phyloP scores from a whole-genome alignment of 2,329 filamentous ascomycete genomes.

The Diaporthe eres region DNA sequence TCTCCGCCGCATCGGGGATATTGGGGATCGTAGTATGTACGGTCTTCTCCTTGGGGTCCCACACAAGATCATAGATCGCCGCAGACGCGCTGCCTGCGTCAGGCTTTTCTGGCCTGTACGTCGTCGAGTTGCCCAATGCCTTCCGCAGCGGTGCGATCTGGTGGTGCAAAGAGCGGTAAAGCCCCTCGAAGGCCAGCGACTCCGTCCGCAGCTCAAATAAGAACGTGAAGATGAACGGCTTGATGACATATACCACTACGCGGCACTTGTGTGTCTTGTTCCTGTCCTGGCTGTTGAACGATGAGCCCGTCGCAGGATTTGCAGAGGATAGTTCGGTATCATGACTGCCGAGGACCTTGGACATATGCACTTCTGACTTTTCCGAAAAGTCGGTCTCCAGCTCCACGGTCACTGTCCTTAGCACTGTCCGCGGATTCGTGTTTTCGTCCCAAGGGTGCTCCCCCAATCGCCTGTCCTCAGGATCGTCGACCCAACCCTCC shows the following conservation, averaged over 20 bases:
- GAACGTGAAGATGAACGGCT: conserved; percentile 84
- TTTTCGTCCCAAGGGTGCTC: conserved; percentile 52
- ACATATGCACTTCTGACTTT: conserved; percentile 60
- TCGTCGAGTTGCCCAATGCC: conserved; percentile 69
- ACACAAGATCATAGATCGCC: conserved; percentile 73
- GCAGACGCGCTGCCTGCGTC: conserved; percentile 52
- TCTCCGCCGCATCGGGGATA: conserved; percentile 65
- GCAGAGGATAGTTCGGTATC: conserved; percentile 46
- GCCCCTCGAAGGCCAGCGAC: conserved; percentile 66
- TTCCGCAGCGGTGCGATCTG: conserved; percentile 73
- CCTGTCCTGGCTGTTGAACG: conserved; percentile 63
- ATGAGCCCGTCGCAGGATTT: conserved; percentile 40
- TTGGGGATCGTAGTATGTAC: conserved; percentile 76
- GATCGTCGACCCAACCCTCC: conserved; percentile 53
- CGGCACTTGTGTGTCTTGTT: conserved; percentile 72
- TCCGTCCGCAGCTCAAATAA: conserved; percentile 76
- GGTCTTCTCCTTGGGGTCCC: conserved; percentile 69
- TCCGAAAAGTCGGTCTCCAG: conserved; percentile 60
- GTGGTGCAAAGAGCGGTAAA: conserved; percentile 73
- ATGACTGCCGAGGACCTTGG: conserved; percentile 61
- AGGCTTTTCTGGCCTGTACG: conserved; percentile 68
- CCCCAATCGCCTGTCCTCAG: conserved; percentile 49
- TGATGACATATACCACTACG: conserved; percentile 80
- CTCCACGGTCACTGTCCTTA: conserved; percentile 79
- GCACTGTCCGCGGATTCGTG: conserved; percentile 68